phyloP scores from a whole-genome alignment of 2,329 filamentous ascomycete genomes.

The Fusarium torulosum region DNA sequence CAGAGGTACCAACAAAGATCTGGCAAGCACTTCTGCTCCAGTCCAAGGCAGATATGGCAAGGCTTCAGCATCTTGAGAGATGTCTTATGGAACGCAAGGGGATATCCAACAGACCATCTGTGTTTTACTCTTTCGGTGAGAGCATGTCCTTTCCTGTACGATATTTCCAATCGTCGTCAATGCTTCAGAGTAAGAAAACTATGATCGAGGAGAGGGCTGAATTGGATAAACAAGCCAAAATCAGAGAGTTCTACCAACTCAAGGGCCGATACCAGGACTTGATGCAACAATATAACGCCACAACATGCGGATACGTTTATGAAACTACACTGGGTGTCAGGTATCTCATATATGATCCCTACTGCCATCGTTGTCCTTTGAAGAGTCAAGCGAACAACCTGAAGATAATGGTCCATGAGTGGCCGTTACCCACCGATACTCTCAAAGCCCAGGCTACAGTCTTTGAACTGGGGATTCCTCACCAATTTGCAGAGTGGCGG shows the following conservation, averaged over 20 bases:
- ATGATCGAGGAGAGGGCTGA: slow-evolving; percentile 57
- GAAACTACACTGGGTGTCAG: background rate
- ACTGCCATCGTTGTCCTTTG: slow-evolving; percentile 56
- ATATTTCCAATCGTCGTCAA: slow-evolving; percentile 32
- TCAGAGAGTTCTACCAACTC: slow-evolving; percentile 19
- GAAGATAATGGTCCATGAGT: slow-evolving; percentile 65
- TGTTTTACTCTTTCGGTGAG: slow-evolving; percentile 38
- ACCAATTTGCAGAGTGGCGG: slow-evolving; percentile 61
- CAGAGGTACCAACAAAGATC: slow-evolving; percentile 56
- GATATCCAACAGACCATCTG: background rate
- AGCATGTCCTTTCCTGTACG: slow-evolving; percentile 29
- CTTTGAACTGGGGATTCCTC: slow-evolving; percentile 65
- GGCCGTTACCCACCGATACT: slow-evolving; percentile 61
- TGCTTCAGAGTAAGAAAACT: slow-evolving; percentile 49
- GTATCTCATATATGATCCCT: slow-evolving; percentile 6
- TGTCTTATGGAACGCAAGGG: slow-evolving; percentile 51
- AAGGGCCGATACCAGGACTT: slow-evolving; percentile 21
- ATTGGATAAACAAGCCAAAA: slow-evolving; percentile 8
- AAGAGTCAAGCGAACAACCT: slow-evolving; percentile 53
- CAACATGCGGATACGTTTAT: slow-evolving; percentile 18
- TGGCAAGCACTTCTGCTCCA: slow-evolving; percentile 62
- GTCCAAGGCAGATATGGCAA: slow-evolving; percentile 58
- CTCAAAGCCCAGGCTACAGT: slow-evolving; percentile 60
- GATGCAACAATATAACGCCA: slow-evolving; percentile 12
- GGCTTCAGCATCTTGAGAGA: slow-evolving; percentile 60